These are phyloP conservation scores for Pestalotiopsis sp. DNA, from an alignment of 2,329 filamentous ascomycete genomes.

Conservation along the genomic window DNA sequence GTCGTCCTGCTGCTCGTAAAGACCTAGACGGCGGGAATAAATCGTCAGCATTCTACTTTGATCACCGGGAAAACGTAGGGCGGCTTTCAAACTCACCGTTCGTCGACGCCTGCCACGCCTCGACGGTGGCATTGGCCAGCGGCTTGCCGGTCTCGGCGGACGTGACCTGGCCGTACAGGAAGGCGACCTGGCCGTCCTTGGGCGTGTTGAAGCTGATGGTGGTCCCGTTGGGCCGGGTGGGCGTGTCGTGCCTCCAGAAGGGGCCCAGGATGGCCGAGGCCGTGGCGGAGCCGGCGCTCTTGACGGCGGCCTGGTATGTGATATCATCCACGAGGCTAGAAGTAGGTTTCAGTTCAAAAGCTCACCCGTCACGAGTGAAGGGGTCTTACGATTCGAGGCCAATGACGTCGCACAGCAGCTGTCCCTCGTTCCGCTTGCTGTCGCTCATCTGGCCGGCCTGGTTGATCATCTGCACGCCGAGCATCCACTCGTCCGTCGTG, in stretches of 20 bases:
- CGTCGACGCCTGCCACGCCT: slow-evolving; percentile 65
- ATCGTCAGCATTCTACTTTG: not conserved
- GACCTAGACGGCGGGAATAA: slow-evolving; percentile 7
- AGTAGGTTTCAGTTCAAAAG: no score
- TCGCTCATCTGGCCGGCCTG: slow-evolving; percentile 60
- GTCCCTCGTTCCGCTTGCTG: slow-evolving; percentile 62
- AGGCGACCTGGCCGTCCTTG: slow-evolving; percentile 42
- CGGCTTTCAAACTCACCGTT: slow-evolving; percentile 35
- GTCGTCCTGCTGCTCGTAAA: slow-evolving; percentile 11
- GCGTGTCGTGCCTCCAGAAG: slow-evolving; percentile 66
- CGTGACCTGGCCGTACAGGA: slow-evolving; percentile 51
- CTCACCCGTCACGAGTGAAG: no score
- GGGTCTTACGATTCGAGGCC: slow-evolving; percentile 52
- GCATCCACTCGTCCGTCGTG: slow-evolving; percentile 64
- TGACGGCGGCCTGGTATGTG: slow-evolving; percentile 55
- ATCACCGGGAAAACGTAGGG: not conserved
- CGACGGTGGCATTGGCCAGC: slow-evolving; percentile 55
- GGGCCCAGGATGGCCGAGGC: slow-evolving; percentile 46
- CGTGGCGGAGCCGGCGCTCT: slow-evolving; percentile 45
- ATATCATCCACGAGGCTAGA: slow-evolving; percentile 52
- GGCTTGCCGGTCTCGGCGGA: slow-evolving; percentile 51
- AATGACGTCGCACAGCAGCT: slow-evolving; percentile 63
- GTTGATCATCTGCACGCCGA: slow-evolving; percentile 59
- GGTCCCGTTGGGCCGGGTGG: slow-evolving; percentile 56
- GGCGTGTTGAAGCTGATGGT: slow-evolving; percentile 50